Conservation (phyloP, 2,329 filamentous ascomycete species). For the Nothomitra cinnamomea region DNA sequence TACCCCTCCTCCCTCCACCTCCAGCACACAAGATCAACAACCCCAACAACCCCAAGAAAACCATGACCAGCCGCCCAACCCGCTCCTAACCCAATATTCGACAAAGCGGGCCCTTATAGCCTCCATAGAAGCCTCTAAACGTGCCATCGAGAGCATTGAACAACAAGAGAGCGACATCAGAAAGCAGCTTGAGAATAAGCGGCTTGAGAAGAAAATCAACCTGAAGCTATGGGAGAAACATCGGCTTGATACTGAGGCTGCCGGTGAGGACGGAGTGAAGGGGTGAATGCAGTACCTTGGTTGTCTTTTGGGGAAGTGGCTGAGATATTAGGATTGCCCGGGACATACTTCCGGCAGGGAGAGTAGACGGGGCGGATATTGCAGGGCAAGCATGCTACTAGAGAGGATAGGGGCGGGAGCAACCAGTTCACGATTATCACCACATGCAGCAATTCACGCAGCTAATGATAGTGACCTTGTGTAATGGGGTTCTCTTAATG, state of each 20-base stretch:
- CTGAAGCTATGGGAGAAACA: not conserved
- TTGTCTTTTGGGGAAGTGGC: not conserved
- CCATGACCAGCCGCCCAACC: not conserved
- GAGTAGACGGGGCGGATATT: too few relatives aligned
- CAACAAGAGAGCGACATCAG: not conserved
- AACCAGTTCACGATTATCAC: too few relatives aligned
- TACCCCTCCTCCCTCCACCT: too few relatives aligned
- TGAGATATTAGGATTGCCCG: too few relatives aligned
- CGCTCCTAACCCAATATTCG: not conserved
- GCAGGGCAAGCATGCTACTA: too few relatives aligned
- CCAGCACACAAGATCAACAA: too few relatives aligned
- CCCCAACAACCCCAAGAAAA: not conserved
- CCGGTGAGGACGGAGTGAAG: not conserved
- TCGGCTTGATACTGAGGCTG: not conserved
- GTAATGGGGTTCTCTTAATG: not conserved
- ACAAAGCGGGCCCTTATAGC: not conserved
- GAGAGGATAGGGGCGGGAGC: too few relatives aligned
- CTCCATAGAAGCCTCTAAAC: not conserved
- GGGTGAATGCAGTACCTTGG: too few relatives aligned
- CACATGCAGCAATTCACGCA: too few relatives aligned
- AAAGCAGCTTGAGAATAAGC: not conserved
- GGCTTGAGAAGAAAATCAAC: not conserved
- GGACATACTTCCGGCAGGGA: not conserved
- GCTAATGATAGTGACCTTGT: not conserved
- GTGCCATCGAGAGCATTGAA: not conserved